Conservation (phyloP, 768 basidiomycete genomes). For the Mycena pura region DNA sequence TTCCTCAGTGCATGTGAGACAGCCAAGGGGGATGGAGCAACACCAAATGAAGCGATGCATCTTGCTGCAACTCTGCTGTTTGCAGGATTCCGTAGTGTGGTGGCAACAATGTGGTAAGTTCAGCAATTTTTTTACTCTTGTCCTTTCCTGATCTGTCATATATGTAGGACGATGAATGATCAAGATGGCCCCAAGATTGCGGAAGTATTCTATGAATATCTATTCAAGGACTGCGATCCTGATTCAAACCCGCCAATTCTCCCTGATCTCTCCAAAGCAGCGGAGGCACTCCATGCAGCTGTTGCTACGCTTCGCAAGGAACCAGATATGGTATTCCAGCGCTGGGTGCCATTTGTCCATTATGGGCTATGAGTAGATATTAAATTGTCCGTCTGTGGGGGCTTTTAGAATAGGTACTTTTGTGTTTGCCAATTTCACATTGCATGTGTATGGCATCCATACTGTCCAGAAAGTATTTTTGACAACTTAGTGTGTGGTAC, state of each 20-base stretch:
- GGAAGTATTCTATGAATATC: neutral
- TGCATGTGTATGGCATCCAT: too few species aligned
- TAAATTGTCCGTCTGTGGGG: too few species aligned
- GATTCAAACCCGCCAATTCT: neutral
- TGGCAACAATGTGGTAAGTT: constrained; percentile 32
- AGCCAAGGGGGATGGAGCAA: constrained; percentile 29
- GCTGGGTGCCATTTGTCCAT: neutral
- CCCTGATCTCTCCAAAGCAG: neutral
- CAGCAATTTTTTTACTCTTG: neutral
- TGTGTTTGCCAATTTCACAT: too few species aligned
- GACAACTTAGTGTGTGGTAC: too few species aligned
- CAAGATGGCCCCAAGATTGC: neutral
- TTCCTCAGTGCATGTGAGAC: constrained; percentile 44
- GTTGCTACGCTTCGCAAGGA: neutral
- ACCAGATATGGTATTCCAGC: neutral
- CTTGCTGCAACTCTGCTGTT: constrained; percentile 34
- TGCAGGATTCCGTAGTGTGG: constrained; percentile 4
- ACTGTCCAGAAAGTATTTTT: too few species aligned
- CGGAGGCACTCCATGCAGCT: neutral
- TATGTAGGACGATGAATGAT: neutral
- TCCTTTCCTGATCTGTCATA: neutral
- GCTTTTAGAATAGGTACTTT: too few species aligned
- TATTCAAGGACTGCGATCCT: neutral
- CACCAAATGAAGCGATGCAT: constrained; percentile 34
- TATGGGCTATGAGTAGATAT: neutral